Conservation (phyloP, 257 asterid species). For the Nemophila menziesii region DNA sequence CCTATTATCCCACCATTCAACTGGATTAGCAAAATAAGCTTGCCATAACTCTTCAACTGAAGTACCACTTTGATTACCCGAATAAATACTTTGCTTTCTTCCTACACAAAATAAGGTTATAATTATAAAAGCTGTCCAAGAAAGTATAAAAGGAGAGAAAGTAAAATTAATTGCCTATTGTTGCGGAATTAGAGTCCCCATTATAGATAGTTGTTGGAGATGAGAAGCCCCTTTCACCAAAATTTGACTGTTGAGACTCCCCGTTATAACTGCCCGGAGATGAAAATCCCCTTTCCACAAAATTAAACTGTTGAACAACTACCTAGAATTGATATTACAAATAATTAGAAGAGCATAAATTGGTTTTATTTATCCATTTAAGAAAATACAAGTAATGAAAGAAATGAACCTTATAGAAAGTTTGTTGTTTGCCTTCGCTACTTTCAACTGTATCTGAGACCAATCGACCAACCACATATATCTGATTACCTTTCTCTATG, state of each 20-base stretch:
- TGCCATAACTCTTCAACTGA: conserved; percentile 89
- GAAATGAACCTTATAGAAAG: conserved; percentile 62
- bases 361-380: neutral
- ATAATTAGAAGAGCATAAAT: neutral
- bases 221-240: conserved; percentile 47
- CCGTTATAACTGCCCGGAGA: conserved; percentile 47
- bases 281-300: conserved; percentile 45
- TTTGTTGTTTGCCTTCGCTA: conserved; percentile 83
- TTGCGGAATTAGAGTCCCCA: conserved; percentile 37
- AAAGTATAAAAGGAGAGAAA: neutral
- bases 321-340: conserved; percentile 55
- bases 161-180: conserved; percentile 10
- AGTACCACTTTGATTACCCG: conserved; percentile 39
- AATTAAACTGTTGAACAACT: conserved; percentile 76
- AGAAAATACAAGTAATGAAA: conserved; percentile 1
- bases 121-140: neutral
- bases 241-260: conserved; percentile 69
- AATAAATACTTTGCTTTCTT: conserved; percentile 26
- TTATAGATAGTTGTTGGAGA: conserved; percentile 42
- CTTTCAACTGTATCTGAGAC: conserved; percentile 69
- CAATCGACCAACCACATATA: conserved; percentile 69
- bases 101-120: conserved; percentile 22
- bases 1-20: conserved; percentile 98
- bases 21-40: conserved; percentile 87
- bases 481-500: conserved; percentile 83